Conservation (phyloP, 1,139 yeast species). For the Pichia sp. region DNA sequence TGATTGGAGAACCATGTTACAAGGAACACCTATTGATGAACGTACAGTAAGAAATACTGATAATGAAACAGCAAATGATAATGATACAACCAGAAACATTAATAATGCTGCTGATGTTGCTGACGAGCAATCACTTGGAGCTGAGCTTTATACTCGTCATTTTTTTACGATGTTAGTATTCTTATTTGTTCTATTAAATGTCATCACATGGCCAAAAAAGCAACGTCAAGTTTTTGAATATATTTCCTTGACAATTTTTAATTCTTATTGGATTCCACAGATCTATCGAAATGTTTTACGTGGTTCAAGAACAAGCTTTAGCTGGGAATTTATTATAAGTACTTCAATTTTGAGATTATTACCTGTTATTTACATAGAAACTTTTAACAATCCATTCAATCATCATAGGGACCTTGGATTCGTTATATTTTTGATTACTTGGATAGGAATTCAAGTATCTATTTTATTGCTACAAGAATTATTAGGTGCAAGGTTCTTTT, state of each 20-base stretch:
- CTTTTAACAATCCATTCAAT: slow-evolving; percentile 43
- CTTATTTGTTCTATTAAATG: slow-evolving; percentile 51
- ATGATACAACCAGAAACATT: slow-evolving; percentile 10
- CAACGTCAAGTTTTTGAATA: slow-evolving; percentile 57
- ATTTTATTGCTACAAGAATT: slow-evolving; percentile 55
- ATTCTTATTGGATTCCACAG: slow-evolving; percentile 90
- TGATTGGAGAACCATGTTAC: slow-evolving; percentile 55
- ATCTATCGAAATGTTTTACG: slow-evolving; percentile 70
- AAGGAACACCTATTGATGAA: slow-evolving; percentile 44
- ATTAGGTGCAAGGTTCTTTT: slow-evolving; percentile 78
- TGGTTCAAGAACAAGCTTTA: slow-evolving; percentile 61
- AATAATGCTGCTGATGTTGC: slow-evolving; percentile 15
- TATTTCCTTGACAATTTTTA: slow-evolving; percentile 42
- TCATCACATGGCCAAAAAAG: slow-evolving; percentile 58
- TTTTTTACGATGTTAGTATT: slow-evolving; percentile 54
- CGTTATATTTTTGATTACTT: slow-evolving; percentile 39
- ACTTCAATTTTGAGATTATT: slow-evolving; percentile 55
- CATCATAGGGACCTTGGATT: slow-evolving; percentile 53
- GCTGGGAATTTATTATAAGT: slow-evolving; percentile 67
- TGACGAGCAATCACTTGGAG: slow-evolving; percentile 44
- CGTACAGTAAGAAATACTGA: slow-evolving; percentile 19
- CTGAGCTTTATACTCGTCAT: slow-evolving; percentile 57
- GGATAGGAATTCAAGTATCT: slow-evolving; percentile 53
- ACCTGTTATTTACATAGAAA: slow-evolving; percentile 58
- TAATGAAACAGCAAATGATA: slow-evolving; percentile 16